A percentile compares a stretch with the other conserved stretches of the same genome.
Evolutionary conservation across 306 rosid genomes (phyloP).

Genomic region (Ormosia emarginata): DNA sequence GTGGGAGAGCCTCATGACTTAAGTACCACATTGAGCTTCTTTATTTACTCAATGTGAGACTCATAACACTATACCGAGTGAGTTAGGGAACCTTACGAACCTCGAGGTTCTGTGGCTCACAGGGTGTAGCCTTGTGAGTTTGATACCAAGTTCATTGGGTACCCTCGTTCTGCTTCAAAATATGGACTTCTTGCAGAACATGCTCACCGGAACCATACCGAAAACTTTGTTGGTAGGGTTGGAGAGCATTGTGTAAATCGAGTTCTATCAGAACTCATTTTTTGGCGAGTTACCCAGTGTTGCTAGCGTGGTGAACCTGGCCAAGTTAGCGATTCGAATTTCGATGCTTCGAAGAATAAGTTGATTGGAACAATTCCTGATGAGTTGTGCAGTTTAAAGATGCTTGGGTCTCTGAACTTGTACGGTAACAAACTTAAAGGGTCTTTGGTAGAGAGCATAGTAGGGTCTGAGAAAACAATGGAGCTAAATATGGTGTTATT

Average conservation of each 20-base stretch:
- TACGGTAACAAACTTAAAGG: conserved; percentile 48
- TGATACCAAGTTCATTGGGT: conserved; percentile 50
- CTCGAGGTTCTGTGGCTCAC: conserved; percentile 54
- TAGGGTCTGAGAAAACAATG: conserved; percentile 21
- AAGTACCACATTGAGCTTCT: too few species aligned
- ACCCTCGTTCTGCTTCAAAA: conserved; percentile 30
- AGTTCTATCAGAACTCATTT: conserved; percentile 51
- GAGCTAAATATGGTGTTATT: too few species aligned
- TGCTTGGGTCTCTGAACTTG: conserved; percentile 50
- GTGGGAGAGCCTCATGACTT: too few species aligned
- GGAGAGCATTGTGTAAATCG: conserved; percentile 47
- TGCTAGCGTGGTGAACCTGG: conserved; percentile 33
- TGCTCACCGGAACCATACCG: conserved; percentile 52
- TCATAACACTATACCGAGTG: conserved; percentile 40
- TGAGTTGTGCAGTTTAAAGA: conserved; percentile 43
- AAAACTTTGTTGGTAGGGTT: conserved; percentile 27
- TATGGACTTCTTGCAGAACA: conserved; percentile 56
- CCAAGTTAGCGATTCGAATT: conserved; percentile 39
- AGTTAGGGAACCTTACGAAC: conserved; percentile 48
- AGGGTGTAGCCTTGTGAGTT: conserved; percentile 39
- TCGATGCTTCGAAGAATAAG: conserved; percentile 61
- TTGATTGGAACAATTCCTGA: conserved; percentile 61
- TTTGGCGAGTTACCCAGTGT: conserved; percentile 61
- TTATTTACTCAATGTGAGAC: too few species aligned
- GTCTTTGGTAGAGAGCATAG: conserved; percentile 46